Evolutionary conservation across 1,284 basidiomycete species (phyloP).

Genomic region (Trichosporon ovoides): DNA sequence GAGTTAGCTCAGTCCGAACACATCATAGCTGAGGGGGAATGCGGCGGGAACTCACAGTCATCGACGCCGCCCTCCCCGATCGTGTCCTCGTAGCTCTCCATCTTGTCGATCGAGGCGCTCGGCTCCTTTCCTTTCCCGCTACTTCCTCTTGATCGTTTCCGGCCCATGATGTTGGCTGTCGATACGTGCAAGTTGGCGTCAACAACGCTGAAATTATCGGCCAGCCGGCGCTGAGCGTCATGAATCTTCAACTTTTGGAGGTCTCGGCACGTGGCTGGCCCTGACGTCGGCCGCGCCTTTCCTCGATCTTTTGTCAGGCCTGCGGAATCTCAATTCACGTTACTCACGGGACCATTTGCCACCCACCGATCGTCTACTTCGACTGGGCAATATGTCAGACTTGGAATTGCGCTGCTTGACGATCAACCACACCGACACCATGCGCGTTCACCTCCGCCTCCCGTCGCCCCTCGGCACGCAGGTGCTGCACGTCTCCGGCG

Average conservation of each 20-base stretch:
- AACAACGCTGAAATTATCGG: not conserved
- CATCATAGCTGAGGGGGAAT: constrained; percentile 24
- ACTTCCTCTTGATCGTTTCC: constrained; percentile 44
- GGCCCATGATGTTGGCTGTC: constrained; percentile 12
- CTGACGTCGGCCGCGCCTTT: not conserved
- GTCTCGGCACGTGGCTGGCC: not conserved
- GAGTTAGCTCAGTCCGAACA: not conserved
- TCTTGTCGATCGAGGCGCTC: constrained; percentile 36
- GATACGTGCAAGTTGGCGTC: not conserved
- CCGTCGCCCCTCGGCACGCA: constrained; percentile 33
- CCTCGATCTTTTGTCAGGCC: not conserved
- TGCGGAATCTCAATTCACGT: not conserved
- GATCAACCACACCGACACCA: constrained; percentile 7
- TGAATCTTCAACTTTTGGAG: constrained; percentile 19
- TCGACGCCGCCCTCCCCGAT: constrained; percentile 48
- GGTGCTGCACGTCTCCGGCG: constrained; percentile 22
- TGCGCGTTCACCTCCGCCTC: constrained; percentile 38
- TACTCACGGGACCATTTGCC: not conserved
- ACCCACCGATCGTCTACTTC: not conserved
- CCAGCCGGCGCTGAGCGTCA: not conserved
- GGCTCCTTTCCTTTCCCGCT: constrained; percentile 32
- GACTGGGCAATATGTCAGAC: not conserved
- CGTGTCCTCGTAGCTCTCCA: constrained; percentile 48
- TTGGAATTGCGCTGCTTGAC: not conserved
- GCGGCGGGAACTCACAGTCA: constrained; percentile 44